A percentile compares a stretch with the other conserved stretches of the same genome.
phyloP scores from a whole-genome alignment of 495 filamentous ascomycete species.

The Acidiella bohemica region DNA sequence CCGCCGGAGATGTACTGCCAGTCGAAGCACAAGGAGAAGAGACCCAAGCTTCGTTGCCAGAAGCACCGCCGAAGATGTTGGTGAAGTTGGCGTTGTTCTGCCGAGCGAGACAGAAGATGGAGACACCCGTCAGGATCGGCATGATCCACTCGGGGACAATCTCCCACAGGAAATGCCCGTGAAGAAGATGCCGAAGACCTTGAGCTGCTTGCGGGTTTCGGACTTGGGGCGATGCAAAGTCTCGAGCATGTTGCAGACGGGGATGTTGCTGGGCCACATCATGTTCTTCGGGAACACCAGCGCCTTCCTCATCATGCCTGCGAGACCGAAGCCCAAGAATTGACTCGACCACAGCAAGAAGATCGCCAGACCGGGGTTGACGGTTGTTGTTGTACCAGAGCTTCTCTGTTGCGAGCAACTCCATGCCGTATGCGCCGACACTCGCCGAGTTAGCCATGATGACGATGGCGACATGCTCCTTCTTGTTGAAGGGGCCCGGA shows the following conservation, averaged over 20 bases:
- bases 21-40: constrained; percentile 39
- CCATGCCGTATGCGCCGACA: constrained; percentile 24
- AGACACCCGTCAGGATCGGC: constrained; percentile 40
- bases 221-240: constrained; percentile 24
- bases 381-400: constrained; percentile 34
- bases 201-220: constrained; percentile 29
- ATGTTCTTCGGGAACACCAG: constrained; percentile 42
- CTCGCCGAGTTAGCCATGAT: constrained; percentile 34
- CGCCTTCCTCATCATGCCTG: constrained; percentile 39
- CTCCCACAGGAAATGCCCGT: constrained; percentile 35
- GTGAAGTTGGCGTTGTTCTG: constrained; percentile 31
- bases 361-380: constrained; percentile 27
- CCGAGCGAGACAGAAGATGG: constrained; percentile 43
- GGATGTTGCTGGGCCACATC: constrained; percentile 33
- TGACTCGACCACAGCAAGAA: constrained; percentile 34
- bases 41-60: constrained; percentile 39
- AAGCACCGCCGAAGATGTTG: constrained; percentile 42
- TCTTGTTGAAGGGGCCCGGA: constrained; percentile 30
- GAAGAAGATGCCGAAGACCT: constrained; percentile 33
- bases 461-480: constrained; percentile 34
- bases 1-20: constrained; percentile 40
- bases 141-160: constrained; percentile 45
- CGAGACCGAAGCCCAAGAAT: constrained; percentile 42
- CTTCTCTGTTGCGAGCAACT: constrained; percentile 32
- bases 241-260: constrained; percentile 33